A percentile compares a stretch with the other conserved stretches of the same genome.
phyloP scores from a whole-genome alignment of 2,329 filamentous ascomycete species.

The Leptodontidium sp. region DNA sequence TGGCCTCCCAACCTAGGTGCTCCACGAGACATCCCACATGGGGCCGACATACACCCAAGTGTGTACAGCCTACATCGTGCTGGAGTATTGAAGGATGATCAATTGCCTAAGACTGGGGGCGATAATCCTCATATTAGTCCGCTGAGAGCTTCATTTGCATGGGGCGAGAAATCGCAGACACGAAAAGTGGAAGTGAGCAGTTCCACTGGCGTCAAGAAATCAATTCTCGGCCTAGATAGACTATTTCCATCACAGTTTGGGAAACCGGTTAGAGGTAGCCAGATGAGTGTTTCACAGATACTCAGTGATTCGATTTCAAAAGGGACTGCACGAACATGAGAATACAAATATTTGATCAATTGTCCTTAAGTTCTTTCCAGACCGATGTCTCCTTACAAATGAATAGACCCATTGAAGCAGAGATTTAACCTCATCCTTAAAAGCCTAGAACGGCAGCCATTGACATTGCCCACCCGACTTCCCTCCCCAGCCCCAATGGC shows the following conservation, averaged over 20 bases:
- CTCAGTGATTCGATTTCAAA: background rate
- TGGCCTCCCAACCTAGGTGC: constrained; percentile 19
- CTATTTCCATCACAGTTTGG: background rate
- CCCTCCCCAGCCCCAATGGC: background rate
- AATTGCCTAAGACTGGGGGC: constrained; percentile 10
- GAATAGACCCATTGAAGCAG: background rate
- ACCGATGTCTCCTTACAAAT: too few species aligned
- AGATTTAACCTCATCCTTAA: background rate
- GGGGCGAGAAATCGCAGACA: background rate
- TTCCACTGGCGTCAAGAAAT: background rate
- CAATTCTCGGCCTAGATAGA: background rate
- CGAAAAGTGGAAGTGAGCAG: background rate
- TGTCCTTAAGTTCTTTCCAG: too few species aligned
- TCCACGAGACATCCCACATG: constrained; percentile 15
- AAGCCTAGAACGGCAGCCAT: constrained; percentile 1
- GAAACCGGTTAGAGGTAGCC: background rate
- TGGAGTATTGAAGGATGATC: constrained; percentile 4
- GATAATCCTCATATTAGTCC: constrained; percentile 11
- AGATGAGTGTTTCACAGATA: background rate
- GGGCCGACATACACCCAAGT: constrained; percentile 15
- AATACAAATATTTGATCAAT: too few species aligned
- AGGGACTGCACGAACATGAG: background rate
- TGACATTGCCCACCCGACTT: background rate
- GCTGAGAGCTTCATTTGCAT: background rate
- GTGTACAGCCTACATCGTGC: constrained; percentile 13